Evolutionary conservation across 1,139 yeast species (phyloP), one percentile per base, ranked within the genome.

Genomic region (Zygoascus meyerae): DNA sequence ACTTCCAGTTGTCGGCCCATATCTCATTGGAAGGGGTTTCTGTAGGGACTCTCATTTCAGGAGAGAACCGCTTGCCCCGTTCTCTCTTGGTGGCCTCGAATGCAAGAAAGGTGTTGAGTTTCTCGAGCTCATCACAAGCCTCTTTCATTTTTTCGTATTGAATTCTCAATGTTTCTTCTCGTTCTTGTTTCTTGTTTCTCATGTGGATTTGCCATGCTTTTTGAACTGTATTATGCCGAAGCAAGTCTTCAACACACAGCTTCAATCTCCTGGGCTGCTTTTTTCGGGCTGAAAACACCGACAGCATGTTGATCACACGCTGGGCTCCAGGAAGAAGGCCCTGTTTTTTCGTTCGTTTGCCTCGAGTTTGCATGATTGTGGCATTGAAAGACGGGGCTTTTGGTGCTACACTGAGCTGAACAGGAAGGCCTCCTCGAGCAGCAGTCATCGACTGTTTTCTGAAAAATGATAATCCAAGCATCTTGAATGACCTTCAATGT

Each of bases 21-120:
- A 86, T 74, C 52, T 77, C 75, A 59, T 78, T 80, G 35, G 97
- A 84, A n/a, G 98, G 98, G 53, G 73, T 86, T 48, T 89, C 95
- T 1, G 95, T 85, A 31, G 98, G 97, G 4, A 86, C 79, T 62
- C 95, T 78, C 69, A 87, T 66, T 59, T 90, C 96, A 2, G 64
- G 62, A 16, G 64, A 55, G 49, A 67, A 66, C 39, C 69, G 55
- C 48, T 75, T 76, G 50, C 73, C 72, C 36, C 63, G 61, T 52
- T 78, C 77, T 46, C 69, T 65, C 59, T 73, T 75, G 34, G 83
- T 81, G 35, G 74, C 73, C 51, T 73, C 75, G 53, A 65, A 78
- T 51, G 62, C 66, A 30, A 84, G 69, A 50, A 67, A 69, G 0
- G 79, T 76, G 53, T 67, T 75, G 35, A 75, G 63, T 10, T 62